Percentiles rank a stretch among this genome's conserved stretches.
These are phyloP conservation scores for Nitzschia sp. DNA, from an alignment of 108 stramenopile species.

Conservation along the genomic window DNA sequence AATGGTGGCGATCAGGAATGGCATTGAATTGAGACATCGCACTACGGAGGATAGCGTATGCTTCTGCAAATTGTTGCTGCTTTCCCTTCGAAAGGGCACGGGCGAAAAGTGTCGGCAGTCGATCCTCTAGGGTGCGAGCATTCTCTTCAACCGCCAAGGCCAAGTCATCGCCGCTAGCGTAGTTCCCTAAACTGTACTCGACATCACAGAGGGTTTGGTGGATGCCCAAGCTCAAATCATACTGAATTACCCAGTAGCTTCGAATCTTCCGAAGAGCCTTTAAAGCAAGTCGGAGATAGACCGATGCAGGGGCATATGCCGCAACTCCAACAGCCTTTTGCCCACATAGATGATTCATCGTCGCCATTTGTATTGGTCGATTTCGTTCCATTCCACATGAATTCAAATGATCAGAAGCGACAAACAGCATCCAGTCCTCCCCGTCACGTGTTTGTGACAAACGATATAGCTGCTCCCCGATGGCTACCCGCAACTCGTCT, in stretches of 20 bases:
- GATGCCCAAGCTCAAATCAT: slow-evolving; percentile 33
- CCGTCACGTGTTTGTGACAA: slow-evolving; percentile 1
- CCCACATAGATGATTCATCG: slow-evolving; percentile 30
- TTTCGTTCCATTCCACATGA: slow-evolving; percentile 9
- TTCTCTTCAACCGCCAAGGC: slow-evolving; percentile 9
- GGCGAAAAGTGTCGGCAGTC: slow-evolving; percentile 24
- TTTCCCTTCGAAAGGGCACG: slow-evolving; percentile 19
- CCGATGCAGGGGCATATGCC: slow-evolving; percentile 30
- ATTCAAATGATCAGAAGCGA: slow-evolving; percentile 35
- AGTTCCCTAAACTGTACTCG: slow-evolving; percentile 34
- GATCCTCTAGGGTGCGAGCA: slow-evolving; percentile 23
- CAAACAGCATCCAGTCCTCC: slow-evolving; percentile 40
- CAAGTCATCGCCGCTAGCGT: slow-evolving; percentile 15
- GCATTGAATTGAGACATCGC: slow-evolving; percentile 12
- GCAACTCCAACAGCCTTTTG: slow-evolving; percentile 21
- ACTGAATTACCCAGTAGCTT: slow-evolving; percentile 36
- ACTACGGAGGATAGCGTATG: slow-evolving; percentile 6
- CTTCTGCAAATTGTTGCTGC: slow-evolving; percentile 27
- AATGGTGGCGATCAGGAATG: slow-evolving; percentile 15
- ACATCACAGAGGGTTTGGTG: slow-evolving; percentile 23
- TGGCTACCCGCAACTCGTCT: slow-evolving; percentile 38
- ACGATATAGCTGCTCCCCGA: slow-evolving; percentile 45
- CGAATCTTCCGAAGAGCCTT: slow-evolving; percentile 20
- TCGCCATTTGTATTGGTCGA: slow-evolving; percentile 13
- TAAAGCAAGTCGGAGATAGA: slow-evolving; percentile 27